phyloP scores from a whole-genome alignment of 2,329 filamentous ascomycete genomes.

The Fusarium burgessii region DNA sequence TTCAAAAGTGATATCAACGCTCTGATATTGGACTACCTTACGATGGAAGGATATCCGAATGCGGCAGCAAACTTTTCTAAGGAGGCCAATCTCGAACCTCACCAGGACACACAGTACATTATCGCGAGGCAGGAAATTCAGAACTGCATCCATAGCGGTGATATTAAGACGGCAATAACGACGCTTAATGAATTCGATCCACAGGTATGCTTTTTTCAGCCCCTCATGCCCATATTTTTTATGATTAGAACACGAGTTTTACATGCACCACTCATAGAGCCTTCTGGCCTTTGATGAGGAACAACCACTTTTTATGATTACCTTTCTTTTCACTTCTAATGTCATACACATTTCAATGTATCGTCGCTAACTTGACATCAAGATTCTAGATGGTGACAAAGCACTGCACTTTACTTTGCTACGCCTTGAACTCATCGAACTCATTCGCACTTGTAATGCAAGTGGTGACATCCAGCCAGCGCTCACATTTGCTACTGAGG shows the following conservation, averaged over 20 bases:
- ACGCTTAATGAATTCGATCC: slow-evolving; percentile 90
- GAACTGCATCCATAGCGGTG: slow-evolving; percentile 84
- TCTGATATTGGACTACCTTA: slow-evolving; percentile 95
- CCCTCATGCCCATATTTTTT: slow-evolving; percentile 55
- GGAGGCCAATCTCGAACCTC: slow-evolving; percentile 87
- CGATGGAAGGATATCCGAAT: slow-evolving; percentile 92
- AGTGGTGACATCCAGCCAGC: slow-evolving; percentile 82
- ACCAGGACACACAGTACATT: slow-evolving; percentile 79
- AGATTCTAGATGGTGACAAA: slow-evolving; percentile 90
- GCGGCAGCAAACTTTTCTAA: slow-evolving; percentile 93
- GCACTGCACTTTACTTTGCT: slow-evolving; percentile 90
- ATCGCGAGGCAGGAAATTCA: slow-evolving; percentile 84
- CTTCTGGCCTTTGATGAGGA: slow-evolving; percentile 91
- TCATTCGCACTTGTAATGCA: slow-evolving; percentile 82
- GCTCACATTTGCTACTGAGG: slow-evolving; percentile 85
- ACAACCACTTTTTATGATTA: slow-evolving; percentile 69
- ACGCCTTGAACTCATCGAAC: slow-evolving; percentile 90
- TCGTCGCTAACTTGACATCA: slow-evolving; percentile 27
- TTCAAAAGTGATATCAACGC: slow-evolving; percentile 87
- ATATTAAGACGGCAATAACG: slow-evolving; percentile 87
- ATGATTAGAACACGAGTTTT: slow-evolving; percentile 95
- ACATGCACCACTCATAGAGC: slow-evolving; percentile 99
- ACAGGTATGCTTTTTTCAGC: slow-evolving; percentile 73
- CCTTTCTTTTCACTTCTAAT: slow-evolving; percentile 12
- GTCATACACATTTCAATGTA: neutral